phyloP scores from a whole-genome alignment of 257 asterid genomes.

The Paulownia fortunei region DNA sequence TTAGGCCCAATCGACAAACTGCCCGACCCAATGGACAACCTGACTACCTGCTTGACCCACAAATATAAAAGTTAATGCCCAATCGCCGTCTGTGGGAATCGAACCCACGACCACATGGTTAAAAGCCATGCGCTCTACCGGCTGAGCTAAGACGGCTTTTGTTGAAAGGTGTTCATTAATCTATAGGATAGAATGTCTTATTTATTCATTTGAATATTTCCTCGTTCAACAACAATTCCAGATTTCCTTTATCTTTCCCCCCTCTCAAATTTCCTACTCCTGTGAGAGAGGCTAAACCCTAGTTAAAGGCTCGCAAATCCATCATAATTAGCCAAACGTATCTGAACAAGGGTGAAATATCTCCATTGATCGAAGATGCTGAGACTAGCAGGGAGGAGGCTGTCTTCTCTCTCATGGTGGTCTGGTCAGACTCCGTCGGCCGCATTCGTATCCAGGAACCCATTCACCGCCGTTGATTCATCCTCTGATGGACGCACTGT shows the following conservation, averaged over 20 bases:
- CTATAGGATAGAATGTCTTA: no score
- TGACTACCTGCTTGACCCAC: no score
- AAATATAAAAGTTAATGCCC: no score
- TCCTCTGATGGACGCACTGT: constrained; percentile 40
- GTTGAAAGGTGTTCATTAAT: no score
- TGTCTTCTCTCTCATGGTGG: constrained; percentile 58
- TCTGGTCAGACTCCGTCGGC: constrained; percentile 54
- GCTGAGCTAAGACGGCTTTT: constrained; percentile 90
- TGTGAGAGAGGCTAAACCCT: constrained; percentile 33
- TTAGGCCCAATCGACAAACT: not conserved
- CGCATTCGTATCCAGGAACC: constrained; percentile 39
- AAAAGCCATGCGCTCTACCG: constrained; percentile 99
- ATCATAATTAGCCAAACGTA: not conserved
- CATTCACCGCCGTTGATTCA: constrained; percentile 44
- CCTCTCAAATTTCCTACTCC: constrained; percentile 11
- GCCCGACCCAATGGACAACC: no score
- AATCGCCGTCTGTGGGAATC: constrained; percentile 93
- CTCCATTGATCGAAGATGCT: constrained; percentile 49
- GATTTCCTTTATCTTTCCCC: not conserved
- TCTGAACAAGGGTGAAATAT: not conserved
- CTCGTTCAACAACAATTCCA: constrained; percentile 5
- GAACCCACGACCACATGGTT: constrained; percentile 98
- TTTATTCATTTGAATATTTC: not conserved
- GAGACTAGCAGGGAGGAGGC: constrained; percentile 72
- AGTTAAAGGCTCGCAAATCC: constrained; percentile 33